A percentile compares a stretch with the other conserved stretches of the same genome.
phyloP scores from a whole-genome alignment of 2,329 filamentous ascomycete genomes.

The Aspergillus sp. region DNA sequence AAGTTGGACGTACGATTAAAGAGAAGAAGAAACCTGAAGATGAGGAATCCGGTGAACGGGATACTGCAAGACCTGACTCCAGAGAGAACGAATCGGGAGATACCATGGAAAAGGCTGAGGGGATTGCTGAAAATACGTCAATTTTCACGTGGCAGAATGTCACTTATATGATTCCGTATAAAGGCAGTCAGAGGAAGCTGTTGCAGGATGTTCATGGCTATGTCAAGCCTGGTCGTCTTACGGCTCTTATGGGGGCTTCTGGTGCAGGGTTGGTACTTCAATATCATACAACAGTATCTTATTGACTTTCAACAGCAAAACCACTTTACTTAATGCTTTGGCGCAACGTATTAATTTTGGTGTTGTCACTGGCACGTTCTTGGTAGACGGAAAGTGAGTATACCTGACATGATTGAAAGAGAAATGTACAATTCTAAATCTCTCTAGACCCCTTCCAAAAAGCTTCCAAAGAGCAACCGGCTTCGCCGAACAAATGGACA shows the following conservation, averaged over 20 bases:
- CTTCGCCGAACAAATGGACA: slow-evolving; percentile 58
- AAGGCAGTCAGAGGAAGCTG: slow-evolving; percentile 40
- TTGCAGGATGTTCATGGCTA: slow-evolving; percentile 62
- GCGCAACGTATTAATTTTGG: slow-evolving; percentile 42
- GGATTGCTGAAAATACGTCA: slow-evolving; percentile 58
- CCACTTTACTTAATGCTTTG: slow-evolving; percentile 42
- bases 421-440: slow-evolving; percentile 5
- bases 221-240: slow-evolving; percentile 69
- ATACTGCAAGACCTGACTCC: slow-evolving; percentile 8
- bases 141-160: slow-evolving; percentile 83
- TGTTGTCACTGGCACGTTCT: slow-evolving; percentile 37
- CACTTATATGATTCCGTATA: slow-evolving; percentile 58
- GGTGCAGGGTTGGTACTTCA: slow-evolving; percentile 42
- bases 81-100: slow-evolving; percentile 13
- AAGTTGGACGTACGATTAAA: slow-evolving; percentile 52
- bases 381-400: slow-evolving; percentile 40
- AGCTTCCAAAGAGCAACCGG: slow-evolving; percentile 50
- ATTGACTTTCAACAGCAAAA: slow-evolving; percentile 34
- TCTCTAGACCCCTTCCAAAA: slow-evolving; percentile 31
- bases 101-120: slow-evolving; percentile 31
- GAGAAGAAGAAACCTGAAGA: slow-evolving; percentile 36
- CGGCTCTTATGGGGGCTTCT: slow-evolving; percentile 73
- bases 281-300: too few relatives aligned
- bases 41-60: slow-evolving; percentile 45
- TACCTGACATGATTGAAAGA: neutral